phyloP scores from a whole-genome alignment of 768 basidiomycete genomes.

The Lentinula raphanica region DNA sequence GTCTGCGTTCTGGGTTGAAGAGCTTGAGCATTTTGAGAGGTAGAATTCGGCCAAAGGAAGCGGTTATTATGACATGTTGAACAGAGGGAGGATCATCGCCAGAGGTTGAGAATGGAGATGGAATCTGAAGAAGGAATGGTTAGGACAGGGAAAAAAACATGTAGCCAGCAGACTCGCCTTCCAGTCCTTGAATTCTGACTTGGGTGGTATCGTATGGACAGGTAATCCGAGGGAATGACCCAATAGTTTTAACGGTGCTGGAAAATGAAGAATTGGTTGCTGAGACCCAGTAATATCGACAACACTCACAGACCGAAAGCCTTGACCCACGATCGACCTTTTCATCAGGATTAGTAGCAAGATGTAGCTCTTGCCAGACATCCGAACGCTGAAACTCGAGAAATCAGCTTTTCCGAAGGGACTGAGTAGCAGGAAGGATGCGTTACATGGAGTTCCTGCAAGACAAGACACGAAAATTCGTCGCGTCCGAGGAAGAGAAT shows the following conservation, averaged over 20 bases:
- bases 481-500: conserved; percentile 88
- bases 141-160: no score
- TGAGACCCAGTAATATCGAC: background rate
- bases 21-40: conserved; percentile 52
- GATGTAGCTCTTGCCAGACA: conserved; percentile 63
- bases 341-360: conserved; percentile 72
- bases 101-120: conserved; percentile 31
- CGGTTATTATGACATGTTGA: conserved; percentile 69
- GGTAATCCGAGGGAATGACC: conserved; percentile 50
- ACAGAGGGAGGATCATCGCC: conserved; percentile 20
- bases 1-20: conserved; percentile 52
- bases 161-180: conserved; percentile 39
- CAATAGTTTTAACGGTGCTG: conserved; percentile 68
- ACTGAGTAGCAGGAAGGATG: conserved; percentile 27
- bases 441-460: conserved; percentile 50
- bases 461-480: conserved; percentile 75
- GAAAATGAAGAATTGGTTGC: conserved; percentile 6
- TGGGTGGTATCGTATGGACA: conserved; percentile 58
- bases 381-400: conserved; percentile 38
- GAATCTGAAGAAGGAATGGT: conserved; percentile 19
- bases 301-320: conserved; percentile 49
- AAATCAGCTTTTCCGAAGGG: conserved; percentile 9
- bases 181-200: conserved; percentile 61
- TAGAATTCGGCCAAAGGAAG: conserved; percentile 89
- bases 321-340: conserved; percentile 55